phyloP scores from a whole-genome alignment of 495 filamentous ascomycete genomes.

The Penicillium coffeae region DNA sequence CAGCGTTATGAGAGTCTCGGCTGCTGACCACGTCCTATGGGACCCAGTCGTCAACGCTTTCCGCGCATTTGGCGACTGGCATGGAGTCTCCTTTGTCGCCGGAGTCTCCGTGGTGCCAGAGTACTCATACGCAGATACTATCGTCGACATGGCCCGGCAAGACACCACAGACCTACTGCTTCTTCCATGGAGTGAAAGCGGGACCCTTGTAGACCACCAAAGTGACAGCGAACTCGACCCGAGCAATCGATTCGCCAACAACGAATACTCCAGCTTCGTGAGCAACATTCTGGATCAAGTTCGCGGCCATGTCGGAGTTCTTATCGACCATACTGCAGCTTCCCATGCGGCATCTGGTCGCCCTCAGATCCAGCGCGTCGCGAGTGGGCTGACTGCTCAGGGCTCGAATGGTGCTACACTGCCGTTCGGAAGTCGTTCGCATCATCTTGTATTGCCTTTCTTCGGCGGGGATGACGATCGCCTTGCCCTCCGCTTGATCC shows the following conservation, averaged over 20 bases:
- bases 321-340: slow-evolving; percentile 63
- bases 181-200: slow-evolving; percentile 89
- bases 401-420: slow-evolving; percentile 41
- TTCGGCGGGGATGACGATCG: slow-evolving; percentile 83
- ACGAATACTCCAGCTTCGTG: slow-evolving; percentile 63
- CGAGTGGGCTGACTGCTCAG: slow-evolving; percentile 56
- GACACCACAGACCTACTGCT: slow-evolving; percentile 74
- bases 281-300: slow-evolving; percentile 56
- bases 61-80: slow-evolving; percentile 78
- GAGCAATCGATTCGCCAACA: slow-evolving; percentile 29
- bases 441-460: slow-evolving; percentile 86
- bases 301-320: slow-evolving; percentile 68
- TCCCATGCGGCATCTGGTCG: slow-evolving; percentile 41
- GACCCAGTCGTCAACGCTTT: slow-evolving; percentile 94
- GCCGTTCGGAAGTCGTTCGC: slow-evolving; percentile 55
- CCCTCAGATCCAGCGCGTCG: slow-evolving; percentile 35
- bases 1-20: slow-evolving; percentile 90
- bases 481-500: slow-evolving; percentile 72
- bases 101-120: slow-evolving; percentile 74
- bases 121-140: slow-evolving; percentile 70
- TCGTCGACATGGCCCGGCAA: slow-evolving; percentile 63
- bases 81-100: slow-evolving; percentile 80
- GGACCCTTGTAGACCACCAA: slow-evolving; percentile 59
- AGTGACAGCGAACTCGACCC: slow-evolving; percentile 28
- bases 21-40: slow-evolving; percentile 70